These are phyloP conservation scores for Aspergillus olivimuriae DNA, from an alignment of 495 filamentous ascomycete species.

Conservation along the genomic window DNA sequence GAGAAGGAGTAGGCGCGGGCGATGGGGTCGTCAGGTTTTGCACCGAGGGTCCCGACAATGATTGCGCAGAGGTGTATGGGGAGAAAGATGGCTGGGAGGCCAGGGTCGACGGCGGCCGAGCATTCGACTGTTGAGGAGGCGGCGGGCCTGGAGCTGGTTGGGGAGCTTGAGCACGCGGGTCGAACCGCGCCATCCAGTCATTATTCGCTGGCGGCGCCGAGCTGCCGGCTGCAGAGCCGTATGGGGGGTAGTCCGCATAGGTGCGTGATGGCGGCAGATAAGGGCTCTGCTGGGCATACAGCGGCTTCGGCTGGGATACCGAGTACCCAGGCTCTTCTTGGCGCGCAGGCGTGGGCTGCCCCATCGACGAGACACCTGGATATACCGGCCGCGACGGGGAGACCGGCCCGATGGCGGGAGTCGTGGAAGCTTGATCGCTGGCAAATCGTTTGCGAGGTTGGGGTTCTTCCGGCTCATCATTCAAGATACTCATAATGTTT, in stretches of 20 bases:
- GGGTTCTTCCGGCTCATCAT: constrained; percentile 51
- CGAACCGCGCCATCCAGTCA: constrained; percentile 44
- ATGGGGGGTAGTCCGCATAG: constrained; percentile 33
- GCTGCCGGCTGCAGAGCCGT: constrained; percentile 18
- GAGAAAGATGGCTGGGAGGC: constrained; percentile 25
- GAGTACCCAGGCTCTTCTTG: constrained; percentile 20
- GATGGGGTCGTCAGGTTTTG: constrained; percentile 28
- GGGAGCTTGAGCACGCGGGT: constrained; percentile 33
- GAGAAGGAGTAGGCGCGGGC: constrained; percentile 35
- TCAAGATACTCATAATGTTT: constrained; percentile 54
- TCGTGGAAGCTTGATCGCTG: constrained; percentile 27
- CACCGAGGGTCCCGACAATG: constrained; percentile 20
- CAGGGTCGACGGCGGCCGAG: constrained; percentile 17
- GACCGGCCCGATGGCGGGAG: constrained; percentile 10
- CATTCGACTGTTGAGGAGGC: constrained; percentile 17
- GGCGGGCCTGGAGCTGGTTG: constrained; percentile 21
- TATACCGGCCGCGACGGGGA: constrained; percentile 25
- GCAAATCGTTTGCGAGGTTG: constrained; percentile 47
- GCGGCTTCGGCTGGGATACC: constrained; percentile 14
- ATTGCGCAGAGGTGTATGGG: constrained; percentile 24
- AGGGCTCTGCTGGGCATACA: constrained; percentile 25
- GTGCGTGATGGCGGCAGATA: constrained; percentile 27
- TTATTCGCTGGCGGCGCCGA: constrained; percentile 27
- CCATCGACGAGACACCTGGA: constrained; percentile 8
- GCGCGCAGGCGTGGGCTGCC: constrained; percentile 13